phyloP scores from a whole-genome alignment of 2,329 filamentous ascomycete species.

The Magnaporthales sp. region DNA sequence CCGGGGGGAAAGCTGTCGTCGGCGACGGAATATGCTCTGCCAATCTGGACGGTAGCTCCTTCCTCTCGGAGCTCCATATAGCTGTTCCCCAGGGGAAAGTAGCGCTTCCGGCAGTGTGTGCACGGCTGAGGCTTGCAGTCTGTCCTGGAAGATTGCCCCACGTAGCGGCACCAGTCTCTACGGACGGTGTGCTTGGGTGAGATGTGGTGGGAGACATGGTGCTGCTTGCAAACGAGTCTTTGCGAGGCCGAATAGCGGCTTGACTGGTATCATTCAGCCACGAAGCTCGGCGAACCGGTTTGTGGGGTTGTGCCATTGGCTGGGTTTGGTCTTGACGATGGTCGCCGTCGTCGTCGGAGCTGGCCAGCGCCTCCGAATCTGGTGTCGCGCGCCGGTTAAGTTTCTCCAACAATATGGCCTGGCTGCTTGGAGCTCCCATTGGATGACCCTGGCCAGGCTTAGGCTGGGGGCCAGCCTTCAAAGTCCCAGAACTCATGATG shows the following conservation, averaged over 20 bases:
- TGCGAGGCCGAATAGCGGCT: constrained; percentile 53
- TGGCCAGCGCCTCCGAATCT: constrained; percentile 87
- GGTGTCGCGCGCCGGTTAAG: constrained; percentile 78
- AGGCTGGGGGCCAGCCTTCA: constrained; percentile 39
- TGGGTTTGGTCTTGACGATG: constrained; percentile 44
- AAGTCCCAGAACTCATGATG: constrained; percentile 40
- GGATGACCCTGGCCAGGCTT: constrained; percentile 42
- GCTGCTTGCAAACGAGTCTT: constrained; percentile 66
- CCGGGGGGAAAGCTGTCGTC: constrained; percentile 49
- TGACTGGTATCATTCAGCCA: constrained; percentile 81
- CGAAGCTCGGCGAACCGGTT: constrained; percentile 64
- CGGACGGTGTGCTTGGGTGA: constrained; percentile 70
- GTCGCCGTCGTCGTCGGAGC: constrained; percentile 87
- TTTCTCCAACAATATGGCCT: constrained; percentile 65
- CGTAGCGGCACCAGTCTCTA: constrained; percentile 45
- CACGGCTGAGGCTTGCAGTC: constrained; percentile 36
- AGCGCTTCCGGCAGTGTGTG: constrained; percentile 30
- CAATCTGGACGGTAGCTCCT: constrained; percentile 66
- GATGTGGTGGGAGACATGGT: constrained; percentile 74
- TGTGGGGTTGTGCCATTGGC: constrained; percentile 40
- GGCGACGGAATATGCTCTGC: constrained; percentile 69
- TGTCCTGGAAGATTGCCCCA: constrained; percentile 48
- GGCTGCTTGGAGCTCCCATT: constrained; percentile 44
- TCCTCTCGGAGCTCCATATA: constrained; percentile 77
- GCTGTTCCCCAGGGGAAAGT: constrained; percentile 66